These are phyloP conservation scores for Bullera alba DNA, from an alignment of 768 basidiomycete genomes.

Conservation along the genomic window DNA sequence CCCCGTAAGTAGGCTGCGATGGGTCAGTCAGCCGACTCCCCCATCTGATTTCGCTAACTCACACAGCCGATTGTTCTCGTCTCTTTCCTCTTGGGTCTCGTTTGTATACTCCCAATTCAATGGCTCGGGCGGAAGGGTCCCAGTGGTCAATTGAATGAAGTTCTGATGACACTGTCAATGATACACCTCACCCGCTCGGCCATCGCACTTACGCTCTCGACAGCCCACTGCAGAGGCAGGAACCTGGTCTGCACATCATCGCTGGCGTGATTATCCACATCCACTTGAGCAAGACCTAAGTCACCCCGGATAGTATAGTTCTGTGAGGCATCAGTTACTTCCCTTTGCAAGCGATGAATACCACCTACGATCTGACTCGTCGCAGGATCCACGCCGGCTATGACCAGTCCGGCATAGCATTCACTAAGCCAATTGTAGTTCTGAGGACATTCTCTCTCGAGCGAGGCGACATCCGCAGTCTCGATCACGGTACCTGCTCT, in stretches of 20 bases:
- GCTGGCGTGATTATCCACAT: constrained; percentile 60
- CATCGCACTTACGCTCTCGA: constrained; percentile 56
- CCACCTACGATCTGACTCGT: constrained; percentile 50
- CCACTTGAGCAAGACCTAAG: constrained; percentile 58
- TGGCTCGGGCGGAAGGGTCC: constrained; percentile 55
- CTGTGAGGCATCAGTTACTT: constrained; percentile 15
- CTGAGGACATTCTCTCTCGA: constrained; percentile 59
- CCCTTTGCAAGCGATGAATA: constrained; percentile 30
- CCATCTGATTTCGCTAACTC: constrained; percentile 22
- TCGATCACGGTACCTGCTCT: constrained; percentile 54
- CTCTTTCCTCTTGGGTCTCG: constrained; percentile 61
- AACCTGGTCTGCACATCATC: constrained; percentile 60
- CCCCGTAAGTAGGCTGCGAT: constrained; percentile 59
- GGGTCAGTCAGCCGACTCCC: neutral
- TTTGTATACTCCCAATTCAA: constrained; percentile 67
- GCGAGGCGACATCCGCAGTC: constrained; percentile 51
- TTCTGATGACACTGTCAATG: constrained; percentile 50
- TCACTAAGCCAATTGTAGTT: constrained; percentile 66
- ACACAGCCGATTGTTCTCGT: constrained; percentile 56
- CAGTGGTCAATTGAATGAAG: constrained; percentile 63
- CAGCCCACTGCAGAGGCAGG: constrained; percentile 68
- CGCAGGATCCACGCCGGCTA: constrained; percentile 46
- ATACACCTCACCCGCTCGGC: neutral
- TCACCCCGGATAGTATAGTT: constrained; percentile 69
- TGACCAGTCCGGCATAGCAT: constrained; percentile 63